phyloP scores from a whole-genome alignment of 306 rosid genomes.

The Abrus pulchellus region DNA sequence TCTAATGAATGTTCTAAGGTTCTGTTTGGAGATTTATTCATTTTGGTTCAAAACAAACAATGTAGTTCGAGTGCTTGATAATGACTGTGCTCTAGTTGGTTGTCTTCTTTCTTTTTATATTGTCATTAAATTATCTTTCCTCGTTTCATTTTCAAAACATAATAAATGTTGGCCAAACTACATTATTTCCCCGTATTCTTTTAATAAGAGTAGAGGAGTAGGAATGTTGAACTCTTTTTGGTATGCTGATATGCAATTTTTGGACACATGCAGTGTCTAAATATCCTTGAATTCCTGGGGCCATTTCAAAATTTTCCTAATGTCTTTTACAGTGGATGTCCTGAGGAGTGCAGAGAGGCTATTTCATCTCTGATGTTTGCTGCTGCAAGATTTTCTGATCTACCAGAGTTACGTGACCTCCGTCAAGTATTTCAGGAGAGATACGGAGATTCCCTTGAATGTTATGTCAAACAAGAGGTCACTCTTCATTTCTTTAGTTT shows the following conservation, averaged over 20 bases:
- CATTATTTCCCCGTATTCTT: not conserved
- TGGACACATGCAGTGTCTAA: slow-evolving; percentile 21
- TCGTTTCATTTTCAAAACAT: too few relatives aligned
- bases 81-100: not conserved
- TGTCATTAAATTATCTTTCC: not conserved
- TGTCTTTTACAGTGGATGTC: slow-evolving; percentile 79
- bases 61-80: not conserved
- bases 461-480: slow-evolving; percentile 78
- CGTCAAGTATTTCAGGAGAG: slow-evolving; percentile 86
- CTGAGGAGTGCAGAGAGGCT: slow-evolving; percentile 88
- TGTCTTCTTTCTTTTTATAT: slow-evolving; percentile 17
- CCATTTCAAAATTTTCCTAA: slow-evolving; percentile 16
- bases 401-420: slow-evolving; percentile 95
- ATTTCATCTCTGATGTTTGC: slow-evolving; percentile 83
- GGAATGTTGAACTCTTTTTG: slow-evolving; percentile 3
- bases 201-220: not conserved
- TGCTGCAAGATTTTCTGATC: slow-evolving; percentile 94
- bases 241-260: not conserved
- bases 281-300: slow-evolving; percentile 12
- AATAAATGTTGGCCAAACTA: not conserved
- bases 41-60: slow-evolving; percentile 22
- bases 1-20: slow-evolving; percentile 26
- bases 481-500: slow-evolving; percentile 1
- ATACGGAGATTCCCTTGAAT: slow-evolving; percentile 69
- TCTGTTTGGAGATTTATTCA: slow-evolving; percentile 17